A percentile compares a stretch with the other conserved stretches of the same genome.
phyloP scores from a whole-genome alignment of 345 rosid species.

The Heritiera fomes region DNA sequence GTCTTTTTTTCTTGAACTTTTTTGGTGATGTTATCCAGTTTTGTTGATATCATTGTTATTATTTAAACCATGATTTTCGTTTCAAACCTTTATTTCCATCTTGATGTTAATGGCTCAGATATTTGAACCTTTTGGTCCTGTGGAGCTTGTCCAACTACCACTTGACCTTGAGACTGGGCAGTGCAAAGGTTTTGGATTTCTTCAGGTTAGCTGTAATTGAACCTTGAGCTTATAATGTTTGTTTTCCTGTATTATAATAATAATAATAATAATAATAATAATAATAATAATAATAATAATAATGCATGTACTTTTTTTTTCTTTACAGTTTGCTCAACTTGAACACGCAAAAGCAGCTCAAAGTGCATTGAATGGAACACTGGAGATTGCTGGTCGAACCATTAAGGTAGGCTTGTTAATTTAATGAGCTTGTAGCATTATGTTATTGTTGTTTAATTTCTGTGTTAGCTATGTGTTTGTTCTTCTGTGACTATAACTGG shows the following conservation, averaged over 20 bases:
- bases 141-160: constrained; percentile 94
- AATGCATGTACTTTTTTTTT: constrained; percentile 7
- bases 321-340: constrained; percentile 76
- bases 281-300: background rate
- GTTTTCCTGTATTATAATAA: background rate
- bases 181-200: constrained; percentile 94
- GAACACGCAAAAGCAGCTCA: constrained; percentile 93
- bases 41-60: background rate
- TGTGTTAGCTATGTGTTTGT: background rate
- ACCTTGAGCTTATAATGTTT: constrained; percentile 8
- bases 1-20: background rate
- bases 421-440: background rate
- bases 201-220: constrained; percentile 59
- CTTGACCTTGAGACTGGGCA: constrained; percentile 86
- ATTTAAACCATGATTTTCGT: background rate
- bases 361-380: constrained; percentile 74
- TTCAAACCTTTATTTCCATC: background rate
- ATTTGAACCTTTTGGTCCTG: constrained; percentile 92
- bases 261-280: too few species aligned
- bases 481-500: background rate
- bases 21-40: background rate
- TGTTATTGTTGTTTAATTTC: background rate
- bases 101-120: constrained; percentile 45
- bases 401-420: constrained; percentile 55
- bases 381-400: constrained; percentile 86